Percentiles rank a stretch among this genome's conserved stretches.
These are phyloP conservation scores for Colletotrichum kahawae DNA, from an alignment of 2,329 filamentous ascomycete species.

Conservation along the genomic window DNA sequence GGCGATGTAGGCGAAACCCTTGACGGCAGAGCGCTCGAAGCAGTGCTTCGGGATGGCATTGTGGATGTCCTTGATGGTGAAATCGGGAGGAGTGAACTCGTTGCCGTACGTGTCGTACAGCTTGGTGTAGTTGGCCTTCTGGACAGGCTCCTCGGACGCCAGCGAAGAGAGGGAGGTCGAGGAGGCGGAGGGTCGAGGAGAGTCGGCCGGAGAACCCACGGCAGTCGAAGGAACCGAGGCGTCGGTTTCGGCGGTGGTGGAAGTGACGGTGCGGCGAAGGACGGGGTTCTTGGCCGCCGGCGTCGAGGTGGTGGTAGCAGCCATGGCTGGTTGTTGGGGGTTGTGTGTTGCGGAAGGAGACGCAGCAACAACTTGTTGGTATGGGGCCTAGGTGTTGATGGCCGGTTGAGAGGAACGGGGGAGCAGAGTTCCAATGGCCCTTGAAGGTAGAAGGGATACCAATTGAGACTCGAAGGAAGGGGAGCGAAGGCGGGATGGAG, in stretches of 20 bases:
- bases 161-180: slow-evolving; percentile 93
- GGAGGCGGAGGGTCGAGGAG: slow-evolving; percentile 70
- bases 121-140: slow-evolving; percentile 59
- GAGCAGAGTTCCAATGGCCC: slow-evolving; percentile 17
- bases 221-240: slow-evolving; percentile 59
- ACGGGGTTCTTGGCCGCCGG: slow-evolving; percentile 47
- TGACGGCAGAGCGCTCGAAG: slow-evolving; percentile 82
- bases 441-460: slow-evolving; percentile 4
- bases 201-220: slow-evolving; percentile 63
- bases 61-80: slow-evolving; percentile 96
- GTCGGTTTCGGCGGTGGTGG: slow-evolving; percentile 45
- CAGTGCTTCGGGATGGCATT: slow-evolving; percentile 98
- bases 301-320: slow-evolving; percentile 48
- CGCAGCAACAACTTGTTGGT: neutral
- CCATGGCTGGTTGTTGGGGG: slow-evolving; percentile 42
- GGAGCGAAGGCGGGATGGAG: neutral
- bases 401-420: slow-evolving; percentile 5
- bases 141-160: slow-evolving; percentile 65
- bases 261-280: slow-evolving; percentile 53
- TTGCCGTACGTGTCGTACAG: slow-evolving; percentile 94
- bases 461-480: neutral
- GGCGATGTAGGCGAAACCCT: slow-evolving; percentile 81
- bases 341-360: neutral
- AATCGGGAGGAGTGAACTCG: slow-evolving; percentile 91
- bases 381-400: neutral